Percentiles rank a stretch among this genome's conserved stretches.
Conservation (phyloP, 371 early-diverging fungal genomes). For the Smittium mucronatum region DNA sequence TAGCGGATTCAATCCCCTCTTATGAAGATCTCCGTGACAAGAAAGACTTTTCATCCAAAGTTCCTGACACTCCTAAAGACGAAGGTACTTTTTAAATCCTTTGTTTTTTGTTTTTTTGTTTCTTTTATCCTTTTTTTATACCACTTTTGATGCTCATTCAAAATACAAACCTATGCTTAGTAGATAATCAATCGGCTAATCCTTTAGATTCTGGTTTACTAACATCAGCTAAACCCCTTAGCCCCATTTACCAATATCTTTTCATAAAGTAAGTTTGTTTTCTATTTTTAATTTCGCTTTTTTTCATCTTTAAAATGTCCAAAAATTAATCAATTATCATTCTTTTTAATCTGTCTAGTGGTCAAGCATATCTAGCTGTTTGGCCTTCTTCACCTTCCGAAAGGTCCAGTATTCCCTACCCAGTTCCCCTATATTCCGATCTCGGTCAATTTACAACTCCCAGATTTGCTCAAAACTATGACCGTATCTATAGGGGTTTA, state of each 20-base stretch:
- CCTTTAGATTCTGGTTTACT: no score
- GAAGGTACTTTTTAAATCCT: background rate
- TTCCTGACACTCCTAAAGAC: no score
- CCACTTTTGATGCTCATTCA: background rate
- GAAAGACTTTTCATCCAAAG: no score
- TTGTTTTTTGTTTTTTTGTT: background rate
- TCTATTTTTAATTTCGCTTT: background rate
- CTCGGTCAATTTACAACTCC: background rate
- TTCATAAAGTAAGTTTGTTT: background rate
- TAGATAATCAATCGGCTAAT: background rate
- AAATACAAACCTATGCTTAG: background rate
- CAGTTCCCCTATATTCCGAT: no score
- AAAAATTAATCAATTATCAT: no score
- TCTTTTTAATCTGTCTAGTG: background rate
- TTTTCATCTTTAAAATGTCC: no score
- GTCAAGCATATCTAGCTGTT: constrained; percentile 1
- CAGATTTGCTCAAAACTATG: background rate
- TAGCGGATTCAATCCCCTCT: no score
- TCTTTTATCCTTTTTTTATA: background rate
- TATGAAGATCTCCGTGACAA: no score
- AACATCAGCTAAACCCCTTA: background rate
- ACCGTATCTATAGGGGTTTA: no score
- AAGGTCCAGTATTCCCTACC: background rate
- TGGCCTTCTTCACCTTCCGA: background rate
- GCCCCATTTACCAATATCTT: background rate